phyloP scores from a whole-genome alignment of 2,329 filamentous ascomycete species.

The Hymenoscyphus repandus region DNA sequence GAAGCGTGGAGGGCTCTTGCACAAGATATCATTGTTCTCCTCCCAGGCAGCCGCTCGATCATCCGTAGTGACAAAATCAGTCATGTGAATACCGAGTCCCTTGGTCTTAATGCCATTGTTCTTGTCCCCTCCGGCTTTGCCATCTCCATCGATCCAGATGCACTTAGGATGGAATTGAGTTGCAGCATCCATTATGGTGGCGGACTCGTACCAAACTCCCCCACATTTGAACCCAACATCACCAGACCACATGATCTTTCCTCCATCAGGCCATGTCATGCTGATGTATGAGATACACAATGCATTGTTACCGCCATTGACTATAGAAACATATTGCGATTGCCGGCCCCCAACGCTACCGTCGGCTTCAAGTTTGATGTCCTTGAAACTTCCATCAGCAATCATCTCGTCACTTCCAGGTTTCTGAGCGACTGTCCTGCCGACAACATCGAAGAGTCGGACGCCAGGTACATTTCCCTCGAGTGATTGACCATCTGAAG shows the following conservation, averaged over 20 bases:
- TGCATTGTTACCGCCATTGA: not conserved
- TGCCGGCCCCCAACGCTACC: not conserved
- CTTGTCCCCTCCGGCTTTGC: too few species aligned
- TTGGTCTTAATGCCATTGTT: conserved; percentile 3
- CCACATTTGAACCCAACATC: not conserved
- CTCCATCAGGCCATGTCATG: not conserved
- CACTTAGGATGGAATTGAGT: not conserved
- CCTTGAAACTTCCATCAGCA: not conserved
- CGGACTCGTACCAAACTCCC: not conserved
- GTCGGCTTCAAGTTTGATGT: not conserved
- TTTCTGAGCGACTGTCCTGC: not conserved
- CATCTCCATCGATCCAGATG: conserved; percentile 1
- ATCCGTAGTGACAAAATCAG: not conserved
- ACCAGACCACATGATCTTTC: not conserved
- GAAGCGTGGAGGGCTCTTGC: conserved; percentile 4
- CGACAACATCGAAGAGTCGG: not conserved
- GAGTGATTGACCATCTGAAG: too few species aligned
- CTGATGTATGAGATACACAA: conserved; percentile 1
- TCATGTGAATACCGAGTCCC: conserved; percentile 2
- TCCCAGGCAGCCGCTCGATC: not conserved
- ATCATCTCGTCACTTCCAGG: not conserved
- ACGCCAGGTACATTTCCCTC: conserved; percentile 1
- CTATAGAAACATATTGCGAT: not conserved
- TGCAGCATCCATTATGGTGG: not conserved
- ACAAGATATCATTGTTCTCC: not conserved